These are phyloP conservation scores for Pittosporum tobira DNA, from an alignment of 129 eudicot genomes.

Conservation along the genomic window DNA sequence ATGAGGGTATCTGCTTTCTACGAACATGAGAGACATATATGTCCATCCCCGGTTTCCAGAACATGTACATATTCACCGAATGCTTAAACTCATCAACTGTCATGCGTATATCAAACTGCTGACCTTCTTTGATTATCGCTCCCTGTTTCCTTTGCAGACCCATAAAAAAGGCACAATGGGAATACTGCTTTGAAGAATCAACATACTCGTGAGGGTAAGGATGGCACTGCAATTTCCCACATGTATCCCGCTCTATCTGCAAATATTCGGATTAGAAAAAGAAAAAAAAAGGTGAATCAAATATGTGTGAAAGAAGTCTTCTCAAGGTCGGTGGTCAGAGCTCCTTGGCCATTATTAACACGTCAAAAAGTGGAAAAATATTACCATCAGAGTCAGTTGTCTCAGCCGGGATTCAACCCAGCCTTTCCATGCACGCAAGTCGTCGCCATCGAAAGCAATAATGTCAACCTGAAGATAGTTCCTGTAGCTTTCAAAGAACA, in stretches of 20 bases:
- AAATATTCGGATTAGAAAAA: conserved; percentile 5
- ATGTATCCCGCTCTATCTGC: conserved; percentile 88
- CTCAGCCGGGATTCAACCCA: conserved; percentile 95
- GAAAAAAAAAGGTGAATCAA: neutral
- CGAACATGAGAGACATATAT: conserved; percentile 73
- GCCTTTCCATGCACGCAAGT: conserved; percentile 88
- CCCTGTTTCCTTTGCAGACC: conserved; percentile 88
- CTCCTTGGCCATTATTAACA: conserved; percentile 1
- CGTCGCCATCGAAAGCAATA: conserved; percentile 61
- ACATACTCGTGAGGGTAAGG: conserved; percentile 80
- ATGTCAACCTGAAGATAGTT: conserved; percentile 86
- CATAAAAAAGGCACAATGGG: conserved; percentile 79
- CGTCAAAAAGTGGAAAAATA: conserved; percentile 9
- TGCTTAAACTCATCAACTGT: conserved; percentile 82
- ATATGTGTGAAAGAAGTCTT: neutral
- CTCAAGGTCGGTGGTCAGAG: no score
- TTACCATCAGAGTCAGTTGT: conserved; percentile 85
- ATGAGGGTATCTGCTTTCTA: conserved; percentile 62
- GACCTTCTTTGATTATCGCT: conserved; percentile 70
- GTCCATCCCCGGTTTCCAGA: conserved; percentile 93
- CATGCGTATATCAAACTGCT: conserved; percentile 85
- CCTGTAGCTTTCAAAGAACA: conserved; percentile 74
- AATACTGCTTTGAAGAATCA: conserved; percentile 46
- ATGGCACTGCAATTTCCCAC: conserved; percentile 81
- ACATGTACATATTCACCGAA: conserved; percentile 52